These are phyloP conservation scores for Candida pseudoviswanathii DNA, from an alignment of 1,139 yeast genomes.

Conservation along the genomic window DNA sequence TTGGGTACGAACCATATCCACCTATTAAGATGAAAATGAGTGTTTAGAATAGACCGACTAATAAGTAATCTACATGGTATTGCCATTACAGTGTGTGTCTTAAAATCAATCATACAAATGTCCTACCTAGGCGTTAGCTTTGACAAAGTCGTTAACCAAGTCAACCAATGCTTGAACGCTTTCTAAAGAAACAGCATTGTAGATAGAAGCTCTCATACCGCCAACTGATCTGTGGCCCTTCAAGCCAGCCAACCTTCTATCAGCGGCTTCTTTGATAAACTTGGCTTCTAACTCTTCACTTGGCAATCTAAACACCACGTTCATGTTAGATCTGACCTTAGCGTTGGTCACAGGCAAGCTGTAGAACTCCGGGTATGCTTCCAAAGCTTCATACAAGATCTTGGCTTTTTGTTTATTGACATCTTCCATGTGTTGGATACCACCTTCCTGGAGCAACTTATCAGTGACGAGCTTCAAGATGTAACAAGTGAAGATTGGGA, in stretches of 20 bases:
- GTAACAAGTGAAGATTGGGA: constrained; percentile 90
- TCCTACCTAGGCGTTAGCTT: constrained; percentile 9
- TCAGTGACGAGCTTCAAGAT: constrained; percentile 78
- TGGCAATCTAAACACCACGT: constrained; percentile 82
- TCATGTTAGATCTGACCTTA: constrained; percentile 79
- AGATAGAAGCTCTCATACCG: constrained; percentile 91
- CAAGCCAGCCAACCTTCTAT: constrained; percentile 63
- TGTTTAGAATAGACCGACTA: constrained; percentile 30
- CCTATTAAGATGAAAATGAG: constrained; percentile 87
- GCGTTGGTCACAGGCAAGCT: constrained; percentile 62
- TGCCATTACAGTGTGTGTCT: not conserved
- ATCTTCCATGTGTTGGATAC: constrained; percentile 51
- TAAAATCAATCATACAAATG: not conserved
- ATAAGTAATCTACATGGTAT: not conserved
- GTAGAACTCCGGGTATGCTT: constrained; percentile 63
- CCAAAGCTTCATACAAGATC: constrained; percentile 64
- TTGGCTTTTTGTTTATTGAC: constrained; percentile 63
- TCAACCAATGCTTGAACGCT: constrained; percentile 63
- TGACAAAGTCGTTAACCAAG: constrained; percentile 67
- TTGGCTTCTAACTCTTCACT: constrained; percentile 62
- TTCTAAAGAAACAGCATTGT: constrained; percentile 76
- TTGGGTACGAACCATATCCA: constrained; percentile 77
- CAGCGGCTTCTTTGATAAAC: constrained; percentile 62
- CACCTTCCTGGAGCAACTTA: constrained; percentile 63
- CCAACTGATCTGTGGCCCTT: constrained; percentile 98